Percentiles rank a stretch among this genome's conserved stretches.
Evolutionary conservation across 1,139 yeast species (phyloP).

Genomic region (Saccharomycopsis hybrid): DNA sequence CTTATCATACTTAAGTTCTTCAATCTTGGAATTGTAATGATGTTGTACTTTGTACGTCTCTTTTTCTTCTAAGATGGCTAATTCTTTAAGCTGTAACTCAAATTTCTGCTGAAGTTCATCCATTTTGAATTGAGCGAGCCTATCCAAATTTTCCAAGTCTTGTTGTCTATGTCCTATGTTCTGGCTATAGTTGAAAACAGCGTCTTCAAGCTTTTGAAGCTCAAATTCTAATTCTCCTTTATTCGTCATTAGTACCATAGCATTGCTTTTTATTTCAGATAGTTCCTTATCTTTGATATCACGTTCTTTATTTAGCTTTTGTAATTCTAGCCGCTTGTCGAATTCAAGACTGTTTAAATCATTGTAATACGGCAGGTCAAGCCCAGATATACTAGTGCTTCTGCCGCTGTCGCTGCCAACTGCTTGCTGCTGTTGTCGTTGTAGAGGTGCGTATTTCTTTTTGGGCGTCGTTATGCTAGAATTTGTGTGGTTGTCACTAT

Average conservation of each 20-base stretch:
- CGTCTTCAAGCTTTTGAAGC: slow-evolving; percentile 28
- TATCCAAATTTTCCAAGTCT: slow-evolving; percentile 25
- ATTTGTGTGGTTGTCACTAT: no score
- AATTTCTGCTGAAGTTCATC: slow-evolving; percentile 32
- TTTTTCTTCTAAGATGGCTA: slow-evolving; percentile 33
- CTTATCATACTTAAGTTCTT: slow-evolving; percentile 31
- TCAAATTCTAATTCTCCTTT: slow-evolving; percentile 36
- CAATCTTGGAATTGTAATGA: slow-evolving; percentile 31
- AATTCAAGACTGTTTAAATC: slow-evolving; percentile 6
- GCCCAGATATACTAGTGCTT: no score
- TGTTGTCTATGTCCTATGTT: slow-evolving; percentile 13
- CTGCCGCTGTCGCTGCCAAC: no score
- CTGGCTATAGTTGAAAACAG: slow-evolving; percentile 24
- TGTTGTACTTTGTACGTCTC: slow-evolving; percentile 36
- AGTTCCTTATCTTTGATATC: slow-evolving; percentile 25
- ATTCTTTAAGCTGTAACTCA: slow-evolving; percentile 32
- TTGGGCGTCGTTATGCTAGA: no score
- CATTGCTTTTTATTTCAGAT: slow-evolving; percentile 26
- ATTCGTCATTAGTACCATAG: slow-evolving; percentile 35
- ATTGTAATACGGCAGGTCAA: not conserved
- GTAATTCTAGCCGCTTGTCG: slow-evolving; percentile 26
- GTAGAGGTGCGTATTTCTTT: no score
- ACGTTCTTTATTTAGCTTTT: slow-evolving; percentile 26
- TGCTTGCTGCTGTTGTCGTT: no score
- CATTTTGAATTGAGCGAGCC: slow-evolving; percentile 24